Evolutionary conservation across 73 alveolate genomes (phyloP).

Genomic region (Tetrahymena borealis): DNA sequence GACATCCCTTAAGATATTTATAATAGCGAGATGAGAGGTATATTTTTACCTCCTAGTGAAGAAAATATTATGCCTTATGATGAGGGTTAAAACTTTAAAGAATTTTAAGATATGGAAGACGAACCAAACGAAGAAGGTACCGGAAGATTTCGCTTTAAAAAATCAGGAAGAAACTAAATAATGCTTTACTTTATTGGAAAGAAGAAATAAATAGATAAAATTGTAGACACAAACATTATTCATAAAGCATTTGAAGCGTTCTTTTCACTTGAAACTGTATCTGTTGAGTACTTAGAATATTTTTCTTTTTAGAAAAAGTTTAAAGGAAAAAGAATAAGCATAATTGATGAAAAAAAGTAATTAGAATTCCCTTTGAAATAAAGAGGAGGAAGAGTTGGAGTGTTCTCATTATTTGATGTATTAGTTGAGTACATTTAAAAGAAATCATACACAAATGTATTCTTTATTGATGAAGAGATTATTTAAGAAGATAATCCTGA

Average conservation of each 20-base stretch:
- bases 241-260: neutral
- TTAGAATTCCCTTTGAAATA: neutral
- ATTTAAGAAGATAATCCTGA: constrained; percentile 18
- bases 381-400: neutral
- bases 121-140: neutral
- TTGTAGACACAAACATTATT: neutral
- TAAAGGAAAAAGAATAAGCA: neutral
- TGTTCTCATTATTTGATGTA: neutral
- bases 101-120: neutral
- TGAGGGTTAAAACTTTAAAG: neutral
- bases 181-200: neutral
- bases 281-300: neutral
- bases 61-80: neutral
- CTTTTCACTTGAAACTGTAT: neutral
- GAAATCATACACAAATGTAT: neutral
- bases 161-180: neutral
- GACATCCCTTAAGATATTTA: neutral
- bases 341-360: neutral
- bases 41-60: neutral
- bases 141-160: neutral
- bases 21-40: neutral
- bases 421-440: neutral
- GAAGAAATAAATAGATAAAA: neutral
- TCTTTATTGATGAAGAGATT: constrained; percentile 8
- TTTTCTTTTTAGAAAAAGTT: neutral